phyloP scores from a whole-genome alignment of 352 stramenopile species.

The Globisporangium ultimum region DNA sequence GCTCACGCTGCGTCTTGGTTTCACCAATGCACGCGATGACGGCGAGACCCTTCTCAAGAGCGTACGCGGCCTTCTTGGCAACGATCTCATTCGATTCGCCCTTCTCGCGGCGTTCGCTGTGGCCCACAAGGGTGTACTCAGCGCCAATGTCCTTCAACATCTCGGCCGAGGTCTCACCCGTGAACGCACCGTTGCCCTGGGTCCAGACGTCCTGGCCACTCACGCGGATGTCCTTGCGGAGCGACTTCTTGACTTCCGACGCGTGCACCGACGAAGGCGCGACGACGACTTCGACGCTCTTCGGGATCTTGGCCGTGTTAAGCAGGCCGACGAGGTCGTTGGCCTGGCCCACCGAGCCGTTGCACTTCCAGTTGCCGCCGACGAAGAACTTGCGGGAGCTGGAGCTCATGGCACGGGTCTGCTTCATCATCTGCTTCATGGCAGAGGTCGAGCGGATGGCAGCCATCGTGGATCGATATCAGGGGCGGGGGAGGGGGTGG shows the following conservation, averaged over 20 bases:
- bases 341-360: slow-evolving; percentile 67
- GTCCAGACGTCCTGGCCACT: slow-evolving; percentile 95
- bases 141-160: slow-evolving; percentile 96
- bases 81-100: slow-evolving; percentile 92
- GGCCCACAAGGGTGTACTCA: slow-evolving; percentile 95
- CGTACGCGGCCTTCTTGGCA: slow-evolving; percentile 93
- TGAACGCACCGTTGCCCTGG: slow-evolving; percentile 94
- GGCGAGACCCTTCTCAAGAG: slow-evolving; percentile 90
- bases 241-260: slow-evolving; percentile 49
- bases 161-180: slow-evolving; percentile 96
- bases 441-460: slow-evolving; percentile 30
- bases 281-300: slow-evolving; percentile 94
- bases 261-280: slow-evolving; percentile 93
- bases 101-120: slow-evolving; percentile 94
- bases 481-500: background rate
- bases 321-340: slow-evolving; percentile 73
- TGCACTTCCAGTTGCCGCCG: slow-evolving; percentile 99
- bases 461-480: slow-evolving; percentile 22
- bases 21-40: slow-evolving; percentile 98
- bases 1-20: slow-evolving; percentile 93
- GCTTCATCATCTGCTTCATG: slow-evolving; percentile 32
- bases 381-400: slow-evolving; percentile 96
- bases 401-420: slow-evolving; percentile 63
- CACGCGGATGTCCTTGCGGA: slow-evolving; percentile 70
- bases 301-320: slow-evolving; percentile 81